These are phyloP conservation scores for Geranium incanum DNA, from an alignment of 441 rosid species.

Conservation along the genomic window DNA sequence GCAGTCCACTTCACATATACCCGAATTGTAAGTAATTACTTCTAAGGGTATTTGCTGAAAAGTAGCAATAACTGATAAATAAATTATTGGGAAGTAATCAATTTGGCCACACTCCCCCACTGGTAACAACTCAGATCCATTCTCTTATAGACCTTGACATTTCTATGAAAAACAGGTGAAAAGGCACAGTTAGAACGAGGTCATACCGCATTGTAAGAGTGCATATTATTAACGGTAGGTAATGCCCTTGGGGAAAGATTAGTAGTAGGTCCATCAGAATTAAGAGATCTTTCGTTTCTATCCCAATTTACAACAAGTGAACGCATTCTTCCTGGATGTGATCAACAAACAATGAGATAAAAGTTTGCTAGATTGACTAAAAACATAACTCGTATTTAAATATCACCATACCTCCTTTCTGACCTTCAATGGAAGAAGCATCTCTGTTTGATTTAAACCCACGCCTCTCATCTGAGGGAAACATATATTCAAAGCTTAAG, in stretches of 20 bases:
- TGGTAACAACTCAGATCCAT: not conserved
- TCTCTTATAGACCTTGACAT: not conserved
- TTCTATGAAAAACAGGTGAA: not conserved
- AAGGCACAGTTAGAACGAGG: conserved; percentile 15
- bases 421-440: conserved; percentile 38
- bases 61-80: not conserved
- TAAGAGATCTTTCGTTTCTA: conserved; percentile 61
- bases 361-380: conserved; percentile 15
- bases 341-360: conserved; percentile 19
- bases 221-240: conserved; percentile 36
- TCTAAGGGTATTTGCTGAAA: not conserved
- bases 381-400: conserved; percentile 19
- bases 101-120: not conserved
- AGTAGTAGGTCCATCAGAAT: conserved; percentile 44
- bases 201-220: conserved; percentile 48
- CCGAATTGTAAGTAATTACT: not conserved
- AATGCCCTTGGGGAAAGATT: conserved; percentile 39
- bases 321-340: conserved; percentile 57
- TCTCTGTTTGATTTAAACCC: conserved; percentile 48
- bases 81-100: conserved; percentile 1
- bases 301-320: conserved; percentile 61
- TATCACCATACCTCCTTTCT: conserved; percentile 58
- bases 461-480: conserved; percentile 58
- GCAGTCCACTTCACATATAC: not conserved
- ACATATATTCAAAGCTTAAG: conserved; percentile 17